A percentile compares a stretch with the other conserved stretches of the same genome.
Evolutionary conservation across 2,329 filamentous ascomycete species (phyloP).

Genomic region (Aspergillus quadricinctus): DNA sequence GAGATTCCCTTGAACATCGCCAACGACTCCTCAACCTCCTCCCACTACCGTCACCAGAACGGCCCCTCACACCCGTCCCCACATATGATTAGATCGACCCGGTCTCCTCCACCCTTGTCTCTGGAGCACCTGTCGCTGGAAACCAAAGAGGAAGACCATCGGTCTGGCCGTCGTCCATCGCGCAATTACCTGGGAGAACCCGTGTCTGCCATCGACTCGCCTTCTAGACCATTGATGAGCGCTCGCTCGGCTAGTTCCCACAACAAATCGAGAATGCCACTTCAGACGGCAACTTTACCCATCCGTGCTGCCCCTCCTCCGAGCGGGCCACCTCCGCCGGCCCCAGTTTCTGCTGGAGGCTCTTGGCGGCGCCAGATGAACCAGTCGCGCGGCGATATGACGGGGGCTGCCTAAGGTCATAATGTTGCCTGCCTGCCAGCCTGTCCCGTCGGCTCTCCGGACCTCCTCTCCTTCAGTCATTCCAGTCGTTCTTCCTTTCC

Average conservation of each 20-base stretch:
- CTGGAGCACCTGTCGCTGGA: slow-evolving; percentile 44
- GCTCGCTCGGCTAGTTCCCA: slow-evolving; percentile 39
- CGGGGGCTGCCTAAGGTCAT: slow-evolving; percentile 9
- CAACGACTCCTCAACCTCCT: slow-evolving; percentile 26
- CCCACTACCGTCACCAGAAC: slow-evolving; percentile 17
- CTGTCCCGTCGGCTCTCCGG: background rate
- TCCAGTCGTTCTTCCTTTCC: background rate
- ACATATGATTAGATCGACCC: slow-evolving; percentile 19
- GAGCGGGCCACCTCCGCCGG: slow-evolving; percentile 56
- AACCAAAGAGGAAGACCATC: slow-evolving; percentile 30
- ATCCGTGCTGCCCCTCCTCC: slow-evolving; percentile 58
- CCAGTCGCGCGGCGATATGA: slow-evolving; percentile 18
- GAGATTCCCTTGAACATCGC: slow-evolving; percentile 61
- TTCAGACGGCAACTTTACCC: slow-evolving; percentile 58
- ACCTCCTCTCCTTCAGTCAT: background rate
- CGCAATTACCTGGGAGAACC: slow-evolving; percentile 31
- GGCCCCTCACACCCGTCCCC: slow-evolving; percentile 19
- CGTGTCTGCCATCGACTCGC: slow-evolving; percentile 35
- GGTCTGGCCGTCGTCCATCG: slow-evolving; percentile 24
- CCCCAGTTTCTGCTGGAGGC: slow-evolving; percentile 38
- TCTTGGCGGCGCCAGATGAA: slow-evolving; percentile 24
- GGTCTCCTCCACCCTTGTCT: slow-evolving; percentile 35
- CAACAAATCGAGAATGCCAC: slow-evolving; percentile 31
- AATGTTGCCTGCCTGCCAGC: background rate
- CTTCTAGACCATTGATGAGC: slow-evolving; percentile 34